Conservation (phyloP, 257 asterid species). For the Salvia splendens region DNA sequence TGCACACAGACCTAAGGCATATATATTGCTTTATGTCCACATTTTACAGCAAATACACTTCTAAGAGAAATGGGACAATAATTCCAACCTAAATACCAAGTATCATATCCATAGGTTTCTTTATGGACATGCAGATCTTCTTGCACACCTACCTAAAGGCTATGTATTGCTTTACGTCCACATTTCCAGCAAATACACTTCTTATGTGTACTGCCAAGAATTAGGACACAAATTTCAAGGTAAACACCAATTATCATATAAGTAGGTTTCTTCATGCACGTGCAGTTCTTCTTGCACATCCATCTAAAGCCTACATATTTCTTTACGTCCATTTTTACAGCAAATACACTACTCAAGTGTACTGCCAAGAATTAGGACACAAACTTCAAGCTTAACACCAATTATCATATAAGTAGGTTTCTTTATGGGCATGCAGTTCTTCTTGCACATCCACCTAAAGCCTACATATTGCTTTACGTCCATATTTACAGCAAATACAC, state of each 20-base stretch:
- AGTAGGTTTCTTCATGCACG: slow-evolving; percentile 66
- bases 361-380: slow-evolving; percentile 67
- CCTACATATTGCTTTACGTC: slow-evolving; percentile 56
- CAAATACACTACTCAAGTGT: slow-evolving; percentile 63
- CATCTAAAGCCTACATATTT: slow-evolving; percentile 62
- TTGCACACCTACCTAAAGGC: slow-evolving; percentile 71
- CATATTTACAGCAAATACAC: slow-evolving; percentile 81
- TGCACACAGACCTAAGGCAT: slow-evolving; percentile 73
- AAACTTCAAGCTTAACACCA: slow-evolving; percentile 5
- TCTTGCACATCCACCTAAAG: slow-evolving; percentile 69
- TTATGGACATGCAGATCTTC: slow-evolving; percentile 56
- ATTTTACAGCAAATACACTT: slow-evolving; percentile 74
- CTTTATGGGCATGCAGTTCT: slow-evolving; percentile 61
- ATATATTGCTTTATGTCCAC: slow-evolving; percentile 55
- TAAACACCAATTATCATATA: slow-evolving; percentile 35
- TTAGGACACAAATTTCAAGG: slow-evolving; percentile 25
- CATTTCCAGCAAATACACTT: slow-evolving; percentile 75
- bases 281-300: slow-evolving; percentile 49
- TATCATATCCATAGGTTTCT: slow-evolving; percentile 53
- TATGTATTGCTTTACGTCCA: slow-evolving; percentile 57
- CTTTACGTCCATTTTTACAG: slow-evolving; percentile 82
- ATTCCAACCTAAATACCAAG: background rate
- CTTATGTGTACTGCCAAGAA: slow-evolving; percentile 80
- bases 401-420: slow-evolving; percentile 47
- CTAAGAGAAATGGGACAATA: slow-evolving; percentile 54